Evolutionary conservation across 257 asterid species (phyloP).

Genomic region (Nicotiana knightiana): DNA sequence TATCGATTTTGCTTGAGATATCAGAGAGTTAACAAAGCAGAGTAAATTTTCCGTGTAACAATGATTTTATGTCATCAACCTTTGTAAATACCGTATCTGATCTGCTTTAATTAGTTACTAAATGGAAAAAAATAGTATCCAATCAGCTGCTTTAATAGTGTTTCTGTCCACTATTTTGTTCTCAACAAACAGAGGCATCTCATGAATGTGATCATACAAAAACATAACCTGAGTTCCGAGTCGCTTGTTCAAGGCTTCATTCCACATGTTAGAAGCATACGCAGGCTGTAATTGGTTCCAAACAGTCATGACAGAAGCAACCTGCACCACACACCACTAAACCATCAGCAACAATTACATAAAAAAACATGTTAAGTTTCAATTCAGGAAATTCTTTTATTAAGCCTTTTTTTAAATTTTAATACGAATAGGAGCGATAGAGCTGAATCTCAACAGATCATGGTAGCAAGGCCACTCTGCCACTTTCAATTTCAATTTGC

Average conservation of each 20-base stretch:
- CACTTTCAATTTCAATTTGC: neutral
- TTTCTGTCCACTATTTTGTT: neutral
- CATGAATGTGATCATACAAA: neutral
- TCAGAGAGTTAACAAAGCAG: neutral
- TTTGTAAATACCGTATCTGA: neutral
- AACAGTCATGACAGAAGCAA: conserved; percentile 86
- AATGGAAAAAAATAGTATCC: neutral
- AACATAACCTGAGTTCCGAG: conserved; percentile 77
- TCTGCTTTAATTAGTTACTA: neutral
- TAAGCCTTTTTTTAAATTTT: neutral
- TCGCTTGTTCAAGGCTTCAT: conserved; percentile 85
- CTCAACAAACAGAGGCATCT: conserved; percentile 1
- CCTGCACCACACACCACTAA: conserved; percentile 38
- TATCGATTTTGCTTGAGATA: neutral
- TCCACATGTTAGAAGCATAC: conserved; percentile 87
- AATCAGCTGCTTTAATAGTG: neutral
- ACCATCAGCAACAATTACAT: neutral
- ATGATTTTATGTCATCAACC: neutral
- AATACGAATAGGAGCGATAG: neutral
- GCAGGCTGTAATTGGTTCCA: conserved; percentile 79
- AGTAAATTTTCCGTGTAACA: neutral
- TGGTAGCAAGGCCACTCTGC: neutral
- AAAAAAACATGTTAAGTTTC: neutral
- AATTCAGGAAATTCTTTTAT: neutral
- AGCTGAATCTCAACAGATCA: neutral